Base-by-base conservation (phyloP, 176 grass and related monocot species). In the Musa troglodytarum region DNA sequence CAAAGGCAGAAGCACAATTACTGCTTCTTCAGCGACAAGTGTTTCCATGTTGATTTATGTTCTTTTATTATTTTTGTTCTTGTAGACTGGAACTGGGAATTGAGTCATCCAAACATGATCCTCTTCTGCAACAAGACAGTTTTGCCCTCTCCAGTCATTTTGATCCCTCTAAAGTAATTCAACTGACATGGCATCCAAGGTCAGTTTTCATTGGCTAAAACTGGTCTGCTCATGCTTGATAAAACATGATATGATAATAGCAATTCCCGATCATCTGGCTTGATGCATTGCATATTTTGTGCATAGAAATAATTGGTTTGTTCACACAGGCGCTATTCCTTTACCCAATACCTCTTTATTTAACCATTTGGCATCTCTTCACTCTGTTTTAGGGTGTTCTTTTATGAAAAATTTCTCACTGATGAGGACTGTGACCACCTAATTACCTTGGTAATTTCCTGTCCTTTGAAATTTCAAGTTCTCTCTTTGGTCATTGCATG, bases 371-470 rank as follows among this genome's bases (percentile, higher is more conserved):
- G 54, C 71, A 80, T 53, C 78, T 85, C 75, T 86, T 92, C 85
- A 71, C 76, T 81, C 87, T 83, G 88, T 84, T 76, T 83, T 90
- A 92, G 90, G 93, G 80, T 97, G 79, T 97, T 92, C 77, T 86
- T 92, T 76, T 97, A 90, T 86, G 83, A 97, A 92, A 88, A 82
- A 85, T 90, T 97, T 86, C 87, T 92, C 76, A 82, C 87, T 53
- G 87, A 92, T 50, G 76, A 81, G 68, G 93, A 97, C 68, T 88
- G 85, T 1, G 72, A 88, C 69, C 67, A 97, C 71, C 83, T 97
- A 73, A 73, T 97, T 77, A 83, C 89, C 79, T 83, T 83, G 87
- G 93, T 97, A 90, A 85, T 88, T 63, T 11, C 2, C 81, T 78
- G 54, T 74, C 54, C 16, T 69, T 43, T 5, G 19, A 53, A 43